These are phyloP conservation scores for Thamnidium elegans DNA, from an alignment of 192 early-diverging fungal species.

Conservation along the genomic window DNA sequence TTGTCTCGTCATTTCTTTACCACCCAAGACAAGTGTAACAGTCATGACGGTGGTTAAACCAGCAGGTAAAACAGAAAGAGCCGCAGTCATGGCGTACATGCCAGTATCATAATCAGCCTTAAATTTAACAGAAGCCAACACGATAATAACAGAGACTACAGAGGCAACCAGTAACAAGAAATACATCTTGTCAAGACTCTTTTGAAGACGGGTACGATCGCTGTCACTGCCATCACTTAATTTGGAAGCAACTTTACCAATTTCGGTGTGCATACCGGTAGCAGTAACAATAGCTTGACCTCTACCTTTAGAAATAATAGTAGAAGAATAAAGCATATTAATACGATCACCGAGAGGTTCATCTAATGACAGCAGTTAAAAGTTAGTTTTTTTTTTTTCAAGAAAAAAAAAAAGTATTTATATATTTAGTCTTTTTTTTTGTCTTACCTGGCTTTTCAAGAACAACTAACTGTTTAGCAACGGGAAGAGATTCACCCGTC, in stretches of 20 bases:
- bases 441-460: slow-evolving; percentile 15
- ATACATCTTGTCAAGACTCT: slow-evolving; percentile 70
- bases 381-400: neutral
- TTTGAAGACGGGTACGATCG: slow-evolving; percentile 62
- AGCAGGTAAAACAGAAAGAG: slow-evolving; percentile 89
- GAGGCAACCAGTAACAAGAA: slow-evolving; percentile 69
- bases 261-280: slow-evolving; percentile 84
- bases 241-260: slow-evolving; percentile 85
- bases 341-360: slow-evolving; percentile 88
- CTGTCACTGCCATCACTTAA: slow-evolving; percentile 55
- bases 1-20: slow-evolving; percentile 77
- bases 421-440: no score
- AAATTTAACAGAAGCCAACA: slow-evolving; percentile 75
- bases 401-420: no score
- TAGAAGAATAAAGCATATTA: slow-evolving; percentile 87
- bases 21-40: slow-evolving; percentile 88
- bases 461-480: slow-evolving; percentile 56
- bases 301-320: slow-evolving; percentile 85
- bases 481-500: slow-evolving; percentile 86
- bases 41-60: slow-evolving; percentile 92
- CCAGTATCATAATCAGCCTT: slow-evolving; percentile 56
- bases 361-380: slow-evolving; percentile 33
- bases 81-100: slow-evolving; percentile 79
- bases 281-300: slow-evolving; percentile 86
- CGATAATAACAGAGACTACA: slow-evolving; percentile 72